Evolutionary conservation across 208 protist genomes (phyloP).

Genomic region (Acanthamoeba royreba): DNA sequence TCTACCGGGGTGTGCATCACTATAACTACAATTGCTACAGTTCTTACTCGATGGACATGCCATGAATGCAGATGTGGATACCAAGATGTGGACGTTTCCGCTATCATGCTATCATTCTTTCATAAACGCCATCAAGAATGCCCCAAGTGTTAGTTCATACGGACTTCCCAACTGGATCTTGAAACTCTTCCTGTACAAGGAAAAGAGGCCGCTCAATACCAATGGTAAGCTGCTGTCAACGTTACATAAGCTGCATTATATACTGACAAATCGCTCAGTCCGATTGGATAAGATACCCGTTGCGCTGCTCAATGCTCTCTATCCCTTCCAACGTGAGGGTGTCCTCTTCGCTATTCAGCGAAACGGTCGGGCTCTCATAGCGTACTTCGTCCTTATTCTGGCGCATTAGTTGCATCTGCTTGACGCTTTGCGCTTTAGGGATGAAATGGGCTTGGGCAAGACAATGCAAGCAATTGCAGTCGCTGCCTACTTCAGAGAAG

Average conservation of each 20-base stretch:
- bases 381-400: not conserved
- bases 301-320: not conserved
- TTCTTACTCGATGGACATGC: not conserved
- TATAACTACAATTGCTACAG: not conserved
- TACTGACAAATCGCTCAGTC: not conserved
- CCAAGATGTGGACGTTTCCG: constrained; percentile 4
- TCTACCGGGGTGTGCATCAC: not conserved
- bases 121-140: not conserved
- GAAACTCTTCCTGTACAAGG: not conserved
- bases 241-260: not conserved
- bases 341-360: not conserved
- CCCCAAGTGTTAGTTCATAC: not conserved
- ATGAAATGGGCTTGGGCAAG: constrained; percentile 97
- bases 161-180: not conserved
- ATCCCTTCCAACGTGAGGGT: not conserved
- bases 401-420: not conserved
- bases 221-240: not conserved
- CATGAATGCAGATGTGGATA: not conserved
- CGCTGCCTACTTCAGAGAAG: constrained; percentile 85
- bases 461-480: constrained; percentile 94
- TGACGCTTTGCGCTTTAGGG: constrained; percentile 49
- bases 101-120: not conserved
- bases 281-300: not conserved
- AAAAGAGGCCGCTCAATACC: not conserved
- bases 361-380: not conserved